A percentile compares a stretch with the other conserved stretches of the same genome.
Evolutionary conservation across 495 filamentous ascomycete species (phyloP).

Genomic region (Rostrohypoxylon terebratum): DNA sequence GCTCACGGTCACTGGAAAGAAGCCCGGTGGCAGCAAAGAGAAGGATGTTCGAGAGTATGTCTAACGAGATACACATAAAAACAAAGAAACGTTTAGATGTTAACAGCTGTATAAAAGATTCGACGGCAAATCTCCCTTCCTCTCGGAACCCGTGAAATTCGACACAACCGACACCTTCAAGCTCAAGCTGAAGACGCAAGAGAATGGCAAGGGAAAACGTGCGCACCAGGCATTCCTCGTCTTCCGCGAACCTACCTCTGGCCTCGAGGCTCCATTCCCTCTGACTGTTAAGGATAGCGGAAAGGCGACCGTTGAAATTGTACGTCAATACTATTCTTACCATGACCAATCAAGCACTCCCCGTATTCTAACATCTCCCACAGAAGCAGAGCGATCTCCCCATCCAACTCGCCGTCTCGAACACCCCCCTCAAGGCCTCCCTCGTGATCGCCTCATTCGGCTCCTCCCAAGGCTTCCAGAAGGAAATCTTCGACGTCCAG

Average conservation of each 20-base stretch:
- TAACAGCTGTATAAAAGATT: conserved; percentile 63
- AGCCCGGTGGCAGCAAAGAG: conserved; percentile 78
- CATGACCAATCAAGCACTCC: background rate
- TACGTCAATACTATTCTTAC: conserved; percentile 57
- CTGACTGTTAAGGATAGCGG: conserved; percentile 87
- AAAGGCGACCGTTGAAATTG: conserved; percentile 84
- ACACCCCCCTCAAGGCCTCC: conserved; percentile 76
- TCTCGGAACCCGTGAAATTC: conserved; percentile 70
- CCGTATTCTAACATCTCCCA: conserved; percentile 15
- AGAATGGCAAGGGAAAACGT: conserved; percentile 79
- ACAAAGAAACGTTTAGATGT: background rate
- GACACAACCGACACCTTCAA: conserved; percentile 80
- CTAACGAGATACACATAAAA: background rate
- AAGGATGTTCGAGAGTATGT: conserved; percentile 65
- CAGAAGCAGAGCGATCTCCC: conserved; percentile 93
- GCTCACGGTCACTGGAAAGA: conserved; percentile 75
- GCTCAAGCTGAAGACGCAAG: conserved; percentile 80
- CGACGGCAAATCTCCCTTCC: conserved; percentile 69
- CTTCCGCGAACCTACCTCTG: conserved; percentile 76
- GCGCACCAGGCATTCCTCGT: conserved; percentile 95
- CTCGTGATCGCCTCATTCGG: conserved; percentile 91
- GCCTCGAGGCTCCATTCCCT: conserved; percentile 89
- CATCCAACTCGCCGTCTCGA: conserved; percentile 76
- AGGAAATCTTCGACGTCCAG: conserved; percentile 74
- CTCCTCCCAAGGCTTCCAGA: conserved; percentile 71